These are phyloP conservation scores for Suhomyces atakaporum DNA, from an alignment of 1,139 yeast species.

Conservation along the genomic window DNA sequence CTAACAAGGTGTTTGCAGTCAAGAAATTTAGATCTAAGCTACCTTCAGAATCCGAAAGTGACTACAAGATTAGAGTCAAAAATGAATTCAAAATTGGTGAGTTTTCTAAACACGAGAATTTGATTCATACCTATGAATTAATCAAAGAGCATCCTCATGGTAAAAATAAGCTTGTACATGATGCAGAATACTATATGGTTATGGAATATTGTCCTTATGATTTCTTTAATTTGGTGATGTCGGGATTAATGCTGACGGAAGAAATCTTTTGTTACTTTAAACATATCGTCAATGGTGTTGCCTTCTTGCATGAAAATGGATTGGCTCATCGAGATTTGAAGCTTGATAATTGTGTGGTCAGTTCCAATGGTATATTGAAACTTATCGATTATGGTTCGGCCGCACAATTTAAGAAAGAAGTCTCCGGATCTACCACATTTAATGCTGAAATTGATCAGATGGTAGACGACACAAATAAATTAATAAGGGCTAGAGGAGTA, in stretches of 20 bases:
- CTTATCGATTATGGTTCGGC: constrained; percentile 80
- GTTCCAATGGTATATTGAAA: constrained; percentile 59
- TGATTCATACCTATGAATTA: constrained; percentile 66
- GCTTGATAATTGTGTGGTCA: constrained; percentile 76
- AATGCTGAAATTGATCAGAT: constrained; percentile 18
- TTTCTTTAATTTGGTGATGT: constrained; percentile 76
- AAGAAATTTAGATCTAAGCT: constrained; percentile 64
- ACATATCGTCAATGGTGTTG: constrained; percentile 64
- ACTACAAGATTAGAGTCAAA: constrained; percentile 63
- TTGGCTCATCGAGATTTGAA: constrained; percentile 78
- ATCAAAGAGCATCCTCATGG: constrained; percentile 41
- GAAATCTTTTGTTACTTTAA: constrained; percentile 70
- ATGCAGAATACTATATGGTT: constrained; percentile 55
- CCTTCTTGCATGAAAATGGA: constrained; percentile 64
- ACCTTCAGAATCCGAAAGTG: constrained; percentile 52
- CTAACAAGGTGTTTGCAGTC: constrained; percentile 58
- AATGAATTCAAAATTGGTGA: constrained; percentile 70
- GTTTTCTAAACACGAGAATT: constrained; percentile 58
- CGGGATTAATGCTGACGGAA: constrained; percentile 58
- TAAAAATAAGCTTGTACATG: constrained; percentile 16
- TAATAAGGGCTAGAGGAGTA: constrained; percentile 58
- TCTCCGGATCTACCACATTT: constrained; percentile 6
- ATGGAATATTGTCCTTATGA: constrained; percentile 80
- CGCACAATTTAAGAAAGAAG: constrained; percentile 53
- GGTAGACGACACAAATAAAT: constrained; percentile 26